Conservation (phyloP, 139 green algal species). For the Gonium pectorale region DNA sequence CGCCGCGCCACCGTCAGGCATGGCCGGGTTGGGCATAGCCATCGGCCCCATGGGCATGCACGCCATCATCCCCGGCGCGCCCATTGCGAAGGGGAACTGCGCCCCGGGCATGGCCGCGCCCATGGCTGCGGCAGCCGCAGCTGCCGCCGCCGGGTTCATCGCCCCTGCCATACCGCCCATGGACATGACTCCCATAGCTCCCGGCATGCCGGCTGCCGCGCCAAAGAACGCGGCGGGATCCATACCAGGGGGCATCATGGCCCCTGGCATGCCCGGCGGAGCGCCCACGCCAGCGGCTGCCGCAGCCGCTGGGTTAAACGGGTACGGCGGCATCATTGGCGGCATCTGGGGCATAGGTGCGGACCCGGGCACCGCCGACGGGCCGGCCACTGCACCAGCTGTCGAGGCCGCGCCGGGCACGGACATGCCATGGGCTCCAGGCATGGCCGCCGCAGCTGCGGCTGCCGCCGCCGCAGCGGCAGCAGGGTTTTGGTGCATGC, state of each 20-base stretch:
- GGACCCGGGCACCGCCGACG: background rate
- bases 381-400: background rate
- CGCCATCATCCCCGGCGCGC: conserved; percentile 17
- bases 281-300: background rate
- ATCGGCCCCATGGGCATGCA: background rate
- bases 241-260: conserved; percentile 44
- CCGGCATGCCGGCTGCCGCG: background rate
- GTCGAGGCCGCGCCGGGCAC: background rate
- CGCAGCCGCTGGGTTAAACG: conserved; percentile 14
- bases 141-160: conserved; percentile 6
- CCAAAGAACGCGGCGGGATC: background rate
- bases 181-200: background rate
- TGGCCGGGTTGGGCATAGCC: background rate
- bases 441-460: background rate
- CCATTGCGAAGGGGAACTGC: conserved; percentile 13
- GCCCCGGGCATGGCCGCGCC: conserved; percentile 8
- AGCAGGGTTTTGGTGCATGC: background rate
- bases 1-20: conserved; percentile 26
- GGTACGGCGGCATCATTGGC: conserved; percentile 28
- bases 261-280: background rate
- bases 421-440: background rate
- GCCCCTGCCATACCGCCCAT: background rate
- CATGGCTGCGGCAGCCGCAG: background rate
- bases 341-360: background rate
- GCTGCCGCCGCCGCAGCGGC: background rate